Base-by-base conservation (phyloP, 257 asterid species). In the Jaltomata sinuosa region DNA sequence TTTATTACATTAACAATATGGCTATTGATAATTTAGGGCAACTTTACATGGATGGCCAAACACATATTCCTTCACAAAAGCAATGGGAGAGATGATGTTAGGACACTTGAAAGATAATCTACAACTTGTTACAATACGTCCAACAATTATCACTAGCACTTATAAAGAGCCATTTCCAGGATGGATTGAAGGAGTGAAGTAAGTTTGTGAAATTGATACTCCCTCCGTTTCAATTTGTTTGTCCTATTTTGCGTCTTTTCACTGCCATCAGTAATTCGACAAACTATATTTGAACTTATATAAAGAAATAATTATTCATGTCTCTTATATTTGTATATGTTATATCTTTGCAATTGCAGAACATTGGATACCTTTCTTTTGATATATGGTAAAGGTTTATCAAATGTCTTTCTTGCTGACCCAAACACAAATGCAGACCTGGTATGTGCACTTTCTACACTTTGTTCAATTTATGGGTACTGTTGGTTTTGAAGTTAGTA, bases 41-140 rank as follows among this genome's bases (percentile, higher is more conserved):
- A 85, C 0, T 49, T 6, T 90, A 72, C 92, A 93, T 85, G 95
- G 97, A 5, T 93, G 97, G 95, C 94, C 95, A 74, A 93, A 93
- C 84, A 90, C 97, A 27, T 93, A 93, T 36, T 90, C 87, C 14
- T 92, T 91, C 85, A 93, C 95, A n/a, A 93, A 92, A 86, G 95
- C 97, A 62, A 89, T 93, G 88, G 97, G 91, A n/a, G 97, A 93
- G 80, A 93, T 93, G 94, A 87, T n/a, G n/a, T n/a, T n/a, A n/a
- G n/a, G n/a, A n/a, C n/a, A n/a, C n/a, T n/a, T n/a, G n/a, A n/a
- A n/a, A 27, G 90, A 84, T 15, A 85, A 85, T 67, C 62, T 84
- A 11, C 84, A 87, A 12, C 86, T 91, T 1, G 49, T 88, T 1
- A 90, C 91, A 21, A 14, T 92, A 52, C 92, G 97, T 8, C 95